Evolutionary conservation across 768 basidiomycete species (phyloP), one percentile per base, ranked within the genome.

Genomic region (Obba rivulosa): DNA sequence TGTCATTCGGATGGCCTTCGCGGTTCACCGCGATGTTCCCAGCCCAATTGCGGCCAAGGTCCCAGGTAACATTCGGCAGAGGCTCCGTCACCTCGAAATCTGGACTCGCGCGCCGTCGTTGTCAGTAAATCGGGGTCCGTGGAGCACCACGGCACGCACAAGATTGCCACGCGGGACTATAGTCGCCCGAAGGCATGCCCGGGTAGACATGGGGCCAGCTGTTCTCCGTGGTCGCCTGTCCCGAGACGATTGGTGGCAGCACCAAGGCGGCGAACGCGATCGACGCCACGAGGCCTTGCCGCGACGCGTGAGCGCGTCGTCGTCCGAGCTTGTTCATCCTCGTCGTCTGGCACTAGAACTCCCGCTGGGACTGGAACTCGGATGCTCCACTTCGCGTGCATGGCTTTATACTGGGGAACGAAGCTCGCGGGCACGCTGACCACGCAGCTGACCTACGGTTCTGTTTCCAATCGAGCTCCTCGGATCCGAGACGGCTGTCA

Each of bases 121-220:
- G 34, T 45, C n/a, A 37, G 38, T 8, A 25, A 17, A 37, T 24
- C 13, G 13, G 5, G 16, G 18, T 31, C 11, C 21, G 25, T 45
- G 24, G 41, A 34, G 35, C 22, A 37, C 17, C n/a, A 18, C 5
- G 28, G 9, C 8, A 55, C 63, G 38, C 45, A 69, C 68, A 69
- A 16, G 22, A 49, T 50, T 69, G 68, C 68, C 66, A 69, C 21
- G 45, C 57, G 1, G 66, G 58, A 22, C 62, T 57, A 50, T 62
- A 65, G 48, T 60, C 61, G 3, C 56, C 59, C 2, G 48, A 56
- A 10, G 74, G 74, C 55, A 70, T 69, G 1, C 72, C 72, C 17
- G 73, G 66, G 52, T 76, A 75, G 36, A 56, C 60, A 35, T 73
- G 71, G 8, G 73, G 70, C 62, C 65, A 71, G 45, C 57, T 59